Evolutionary conservation across 2,329 filamentous ascomycete species (phyloP).

Genomic region (Diaporthe batatas): DNA sequence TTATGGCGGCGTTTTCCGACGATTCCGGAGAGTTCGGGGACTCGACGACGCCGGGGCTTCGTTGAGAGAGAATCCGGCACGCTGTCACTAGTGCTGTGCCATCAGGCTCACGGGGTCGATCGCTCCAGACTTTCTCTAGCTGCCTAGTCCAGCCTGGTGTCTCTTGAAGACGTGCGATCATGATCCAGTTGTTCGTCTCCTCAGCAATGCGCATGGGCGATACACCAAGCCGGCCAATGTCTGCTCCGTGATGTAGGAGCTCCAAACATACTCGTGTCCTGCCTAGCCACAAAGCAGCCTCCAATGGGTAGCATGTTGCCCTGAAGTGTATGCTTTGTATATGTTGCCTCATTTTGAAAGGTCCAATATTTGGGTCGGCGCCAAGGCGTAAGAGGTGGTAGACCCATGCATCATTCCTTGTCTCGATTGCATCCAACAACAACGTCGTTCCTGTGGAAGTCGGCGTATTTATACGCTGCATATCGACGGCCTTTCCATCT

Average conservation of each 20-base stretch:
- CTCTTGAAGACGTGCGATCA: neutral
- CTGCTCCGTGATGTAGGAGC: neutral
- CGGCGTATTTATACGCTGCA: neutral
- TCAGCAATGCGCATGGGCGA: neutral
- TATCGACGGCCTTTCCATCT: neutral
- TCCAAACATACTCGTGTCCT: slow-evolving; percentile 1
- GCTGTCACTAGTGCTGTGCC: neutral
- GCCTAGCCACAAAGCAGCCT: neutral
- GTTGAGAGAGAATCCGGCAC: neutral
- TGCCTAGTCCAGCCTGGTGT: neutral
- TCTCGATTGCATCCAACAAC: neutral
- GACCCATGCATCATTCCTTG: neutral
- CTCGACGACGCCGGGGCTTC: too few species aligned
- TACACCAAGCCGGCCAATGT: too few species aligned
- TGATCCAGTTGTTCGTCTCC: neutral
- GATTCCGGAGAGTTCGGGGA: neutral
- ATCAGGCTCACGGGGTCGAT: too few species aligned
- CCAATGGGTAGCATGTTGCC: neutral
- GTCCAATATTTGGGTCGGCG: neutral
- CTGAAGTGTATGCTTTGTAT: neutral
- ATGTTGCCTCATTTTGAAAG: neutral
- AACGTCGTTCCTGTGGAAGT: neutral
- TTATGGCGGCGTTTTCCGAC: accelerated
- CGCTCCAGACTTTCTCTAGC: too few species aligned
- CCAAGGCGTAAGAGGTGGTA: neutral